Evolutionary conservation across 352 stramenopile genomes (phyloP).

Genomic region (Bremia lactucae): DNA sequence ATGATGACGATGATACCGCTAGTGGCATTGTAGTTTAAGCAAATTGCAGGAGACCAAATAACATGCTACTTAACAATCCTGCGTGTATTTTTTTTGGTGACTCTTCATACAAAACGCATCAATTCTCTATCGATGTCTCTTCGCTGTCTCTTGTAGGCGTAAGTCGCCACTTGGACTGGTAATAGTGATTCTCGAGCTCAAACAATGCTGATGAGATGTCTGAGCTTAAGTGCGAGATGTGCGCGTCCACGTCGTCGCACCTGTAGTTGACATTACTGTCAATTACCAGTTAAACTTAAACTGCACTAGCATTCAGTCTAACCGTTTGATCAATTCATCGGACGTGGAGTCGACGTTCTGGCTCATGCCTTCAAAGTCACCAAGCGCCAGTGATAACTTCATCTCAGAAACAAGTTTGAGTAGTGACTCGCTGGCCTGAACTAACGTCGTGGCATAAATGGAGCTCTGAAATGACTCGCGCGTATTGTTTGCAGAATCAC

Average conservation of each 20-base stretch:
- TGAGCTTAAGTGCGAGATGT: slow-evolving; percentile 65
- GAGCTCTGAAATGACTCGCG: slow-evolving; percentile 71
- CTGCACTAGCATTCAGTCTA: not conserved
- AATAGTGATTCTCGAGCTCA: slow-evolving; percentile 76
- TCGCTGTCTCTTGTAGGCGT: slow-evolving; percentile 14
- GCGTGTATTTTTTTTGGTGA: slow-evolving; percentile 3
- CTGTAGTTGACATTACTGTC: slow-evolving; percentile 13
- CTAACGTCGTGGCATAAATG: slow-evolving; percentile 73
- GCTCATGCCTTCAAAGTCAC: slow-evolving; percentile 81
- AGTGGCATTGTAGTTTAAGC: slow-evolving; percentile 21
- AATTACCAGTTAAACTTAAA: not conserved
- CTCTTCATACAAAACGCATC: slow-evolving; percentile 2
- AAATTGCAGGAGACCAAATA: slow-evolving; percentile 2
- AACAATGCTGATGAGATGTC: slow-evolving; percentile 74
- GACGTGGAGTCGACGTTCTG: slow-evolving; percentile 66
- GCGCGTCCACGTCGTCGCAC: slow-evolving; percentile 70
- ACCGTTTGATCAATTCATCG: slow-evolving; percentile 63
- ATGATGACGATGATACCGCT: slow-evolving; percentile 44
- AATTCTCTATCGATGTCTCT: slow-evolving; percentile 5
- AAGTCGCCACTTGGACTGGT: slow-evolving; percentile 72
- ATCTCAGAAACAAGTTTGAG: slow-evolving; percentile 76
- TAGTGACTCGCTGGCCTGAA: slow-evolving; percentile 71
- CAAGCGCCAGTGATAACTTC: slow-evolving; percentile 67
- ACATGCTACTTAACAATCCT: not conserved
- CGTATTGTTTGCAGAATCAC: slow-evolving; percentile 72